These are phyloP conservation scores for Xerocomellus chrysenteron DNA, from an alignment of 768 basidiomycete species.

Conservation along the genomic window DNA sequence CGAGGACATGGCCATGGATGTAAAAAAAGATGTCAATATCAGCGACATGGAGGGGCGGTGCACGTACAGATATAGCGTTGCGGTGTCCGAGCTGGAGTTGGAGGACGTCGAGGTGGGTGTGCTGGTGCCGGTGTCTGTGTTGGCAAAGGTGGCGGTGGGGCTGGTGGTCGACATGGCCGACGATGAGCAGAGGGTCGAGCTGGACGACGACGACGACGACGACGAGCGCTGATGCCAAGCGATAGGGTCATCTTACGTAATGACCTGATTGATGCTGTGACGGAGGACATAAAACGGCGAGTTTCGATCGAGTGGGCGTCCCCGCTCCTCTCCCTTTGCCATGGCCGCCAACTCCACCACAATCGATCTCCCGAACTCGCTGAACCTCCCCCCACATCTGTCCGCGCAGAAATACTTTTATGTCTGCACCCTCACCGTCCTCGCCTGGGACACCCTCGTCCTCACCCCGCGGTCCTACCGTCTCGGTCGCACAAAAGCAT, in stretches of 20 bases:
- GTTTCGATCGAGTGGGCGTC: too few relatives aligned
- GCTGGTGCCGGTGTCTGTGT: not conserved
- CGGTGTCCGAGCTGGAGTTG: slow-evolving; percentile 11
- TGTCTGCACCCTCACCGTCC: slow-evolving; percentile 86
- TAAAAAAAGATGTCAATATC: not conserved
- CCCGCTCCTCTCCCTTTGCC: not conserved
- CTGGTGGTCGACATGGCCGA: slow-evolving; percentile 15
- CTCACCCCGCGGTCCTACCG: slow-evolving; percentile 78
- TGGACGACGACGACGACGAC: not conserved
- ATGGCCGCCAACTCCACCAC: slow-evolving; percentile 19
- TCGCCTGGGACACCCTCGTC: slow-evolving; percentile 88
- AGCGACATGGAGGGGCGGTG: slow-evolving; percentile 10
- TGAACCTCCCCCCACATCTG: slow-evolving; percentile 74
- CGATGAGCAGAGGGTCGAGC: not conserved
- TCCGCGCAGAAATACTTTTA: slow-evolving; percentile 88
- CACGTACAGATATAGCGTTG: slow-evolving; percentile 32
- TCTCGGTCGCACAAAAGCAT: slow-evolving; percentile 57
- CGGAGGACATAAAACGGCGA: slow-evolving; percentile 6
- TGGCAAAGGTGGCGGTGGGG: not conserved
- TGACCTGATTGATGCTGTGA: slow-evolving; percentile 25
- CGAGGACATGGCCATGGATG: slow-evolving; percentile 12
- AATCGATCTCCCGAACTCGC: slow-evolving; percentile 53
- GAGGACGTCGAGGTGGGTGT: slow-evolving; percentile 6
- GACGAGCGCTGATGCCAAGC: not conserved
- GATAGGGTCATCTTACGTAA: slow-evolving; percentile 17